Evolutionary conservation across 1,139 yeast species (phyloP).

Genomic region (Lodderomyces oxycetoniae): DNA sequence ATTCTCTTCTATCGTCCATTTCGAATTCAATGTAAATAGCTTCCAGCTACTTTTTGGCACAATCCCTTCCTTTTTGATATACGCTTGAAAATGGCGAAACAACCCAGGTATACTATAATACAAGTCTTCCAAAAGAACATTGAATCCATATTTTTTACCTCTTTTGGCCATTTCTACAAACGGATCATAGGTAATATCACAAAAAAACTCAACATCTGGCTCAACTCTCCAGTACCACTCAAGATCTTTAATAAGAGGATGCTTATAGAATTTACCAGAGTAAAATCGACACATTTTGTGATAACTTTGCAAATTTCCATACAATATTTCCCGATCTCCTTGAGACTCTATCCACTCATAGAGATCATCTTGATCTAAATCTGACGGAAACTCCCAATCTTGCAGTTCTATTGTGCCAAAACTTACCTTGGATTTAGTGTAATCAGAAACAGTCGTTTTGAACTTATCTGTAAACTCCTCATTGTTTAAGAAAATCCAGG

Average conservation of each 20-base stretch:
- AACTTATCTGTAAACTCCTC: slow-evolving; percentile 66
- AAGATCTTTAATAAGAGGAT: slow-evolving; percentile 58
- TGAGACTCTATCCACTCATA: slow-evolving; percentile 59
- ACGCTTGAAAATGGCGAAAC: slow-evolving; percentile 65
- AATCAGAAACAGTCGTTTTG: slow-evolving; percentile 41
- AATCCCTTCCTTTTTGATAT: slow-evolving; percentile 42
- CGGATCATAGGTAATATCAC: slow-evolving; percentile 90
- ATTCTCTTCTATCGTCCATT: slow-evolving; percentile 20
- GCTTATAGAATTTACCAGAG: slow-evolving; percentile 73
- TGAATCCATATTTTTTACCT: slow-evolving; percentile 79
- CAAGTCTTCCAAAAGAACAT: slow-evolving; percentile 68
- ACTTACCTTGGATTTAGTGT: slow-evolving; percentile 47
- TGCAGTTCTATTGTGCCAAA: slow-evolving; percentile 62
- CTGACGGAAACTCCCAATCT: slow-evolving; percentile 58
- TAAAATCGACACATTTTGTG: slow-evolving; percentile 70
- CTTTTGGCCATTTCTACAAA: slow-evolving; percentile 69
- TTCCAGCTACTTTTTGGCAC: slow-evolving; percentile 57
- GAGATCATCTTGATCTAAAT: slow-evolving; percentile 31
- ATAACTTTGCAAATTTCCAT: slow-evolving; percentile 75
- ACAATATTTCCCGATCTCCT: slow-evolving; percentile 76
- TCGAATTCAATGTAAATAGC: slow-evolving; percentile 40
- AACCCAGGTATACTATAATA: slow-evolving; percentile 76
- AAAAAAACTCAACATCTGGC: slow-evolving; percentile 82
- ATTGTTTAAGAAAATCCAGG: slow-evolving; percentile 83
- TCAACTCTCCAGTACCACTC: slow-evolving; percentile 97